Conservation (phyloP, 257 asterid species). For the Prunella vulgaris region DNA sequence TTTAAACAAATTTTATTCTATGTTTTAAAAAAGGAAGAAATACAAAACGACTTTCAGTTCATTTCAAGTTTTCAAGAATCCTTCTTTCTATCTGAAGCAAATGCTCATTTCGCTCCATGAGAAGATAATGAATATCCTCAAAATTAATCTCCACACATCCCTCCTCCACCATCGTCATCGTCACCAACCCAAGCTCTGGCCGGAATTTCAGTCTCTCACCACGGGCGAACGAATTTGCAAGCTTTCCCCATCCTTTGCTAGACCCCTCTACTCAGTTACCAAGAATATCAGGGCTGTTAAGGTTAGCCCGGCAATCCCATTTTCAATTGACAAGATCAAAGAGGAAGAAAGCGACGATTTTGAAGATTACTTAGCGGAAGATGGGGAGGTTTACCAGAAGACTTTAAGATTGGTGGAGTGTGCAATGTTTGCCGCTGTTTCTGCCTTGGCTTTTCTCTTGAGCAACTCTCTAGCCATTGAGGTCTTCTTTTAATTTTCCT, state of each 20-base stretch:
- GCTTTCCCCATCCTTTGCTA: conserved; percentile 15
- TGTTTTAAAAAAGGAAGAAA: too few species aligned
- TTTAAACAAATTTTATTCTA: too few species aligned
- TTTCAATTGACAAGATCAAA: conserved; percentile 30
- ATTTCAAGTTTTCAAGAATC: background rate
- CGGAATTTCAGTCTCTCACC: conserved; percentile 12
- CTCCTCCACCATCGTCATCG: conserved; percentile 11
- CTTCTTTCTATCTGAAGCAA: background rate
- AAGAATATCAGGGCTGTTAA: conserved; percentile 19
- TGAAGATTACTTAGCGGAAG: conserved; percentile 73
- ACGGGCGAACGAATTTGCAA: conserved; percentile 13
- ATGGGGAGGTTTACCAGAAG: conserved; percentile 81
- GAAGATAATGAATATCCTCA: conserved; percentile 47
- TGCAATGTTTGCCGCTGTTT: conserved; percentile 97
- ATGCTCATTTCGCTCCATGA: conserved; percentile 14
- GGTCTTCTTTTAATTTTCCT: conserved; percentile 33
- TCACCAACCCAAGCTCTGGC: conserved; percentile 23
- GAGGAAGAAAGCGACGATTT: conserved; percentile 41
- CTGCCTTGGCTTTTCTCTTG: conserved; percentile 86
- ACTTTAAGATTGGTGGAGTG: conserved; percentile 86
- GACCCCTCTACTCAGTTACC: conserved; percentile 18
- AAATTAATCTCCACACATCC: conserved; percentile 32
- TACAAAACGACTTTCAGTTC: background rate
- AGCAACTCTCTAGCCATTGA: conserved; percentile 92
- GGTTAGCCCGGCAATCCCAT: conserved; percentile 30